These are phyloP conservation scores for Deuterostichococcus epilithicus DNA, from an alignment of 139 green algal species.

Conservation along the genomic window DNA sequence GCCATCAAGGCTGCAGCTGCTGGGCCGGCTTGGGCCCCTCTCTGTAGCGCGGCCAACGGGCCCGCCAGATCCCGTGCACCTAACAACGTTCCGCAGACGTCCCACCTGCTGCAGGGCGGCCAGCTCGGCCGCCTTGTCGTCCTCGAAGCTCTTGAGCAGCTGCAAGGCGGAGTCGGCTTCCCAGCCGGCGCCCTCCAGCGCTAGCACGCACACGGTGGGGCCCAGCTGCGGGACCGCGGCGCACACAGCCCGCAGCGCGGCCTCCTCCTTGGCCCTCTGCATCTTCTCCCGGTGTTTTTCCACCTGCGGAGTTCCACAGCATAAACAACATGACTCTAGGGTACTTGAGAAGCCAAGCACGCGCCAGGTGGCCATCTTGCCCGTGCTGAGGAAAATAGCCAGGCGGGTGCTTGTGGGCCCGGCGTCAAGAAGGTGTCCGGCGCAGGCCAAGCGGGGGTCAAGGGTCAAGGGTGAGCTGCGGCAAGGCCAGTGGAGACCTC, in stretches of 20 bases:
- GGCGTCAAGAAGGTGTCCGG: neutral
- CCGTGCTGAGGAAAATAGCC: too few relatives aligned
- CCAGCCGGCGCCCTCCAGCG: conserved; percentile 63
- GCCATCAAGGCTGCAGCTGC: too few relatives aligned
- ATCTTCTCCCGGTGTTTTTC: conserved; percentile 64
- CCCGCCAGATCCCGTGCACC: neutral
- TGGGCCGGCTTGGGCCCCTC: too few relatives aligned
- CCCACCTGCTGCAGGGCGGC: conserved; percentile 39
- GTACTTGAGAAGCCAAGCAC: neutral
- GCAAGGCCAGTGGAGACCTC: neutral
- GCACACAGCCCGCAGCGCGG: conserved; percentile 53
- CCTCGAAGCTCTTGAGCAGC: conserved; percentile 54
- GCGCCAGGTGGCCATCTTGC: neutral
- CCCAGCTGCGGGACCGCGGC: conserved; percentile 64
- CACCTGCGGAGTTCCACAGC: conserved; percentile 25
- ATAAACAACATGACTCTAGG: neutral
- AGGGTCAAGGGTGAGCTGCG: neutral
- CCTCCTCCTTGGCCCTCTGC: conserved; percentile 68
- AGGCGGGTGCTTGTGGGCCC: too few relatives aligned
- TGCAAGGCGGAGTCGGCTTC: conserved; percentile 51
- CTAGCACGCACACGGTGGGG: conserved; percentile 45
- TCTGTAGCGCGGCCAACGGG: neutral
- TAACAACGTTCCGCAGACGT: neutral
- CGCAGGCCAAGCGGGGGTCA: too few relatives aligned
- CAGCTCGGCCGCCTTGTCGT: conserved; percentile 39